These are phyloP conservation scores for Cadophora sp. DNA, from an alignment of 2,329 filamentous ascomycete species.

Conservation along the genomic window DNA sequence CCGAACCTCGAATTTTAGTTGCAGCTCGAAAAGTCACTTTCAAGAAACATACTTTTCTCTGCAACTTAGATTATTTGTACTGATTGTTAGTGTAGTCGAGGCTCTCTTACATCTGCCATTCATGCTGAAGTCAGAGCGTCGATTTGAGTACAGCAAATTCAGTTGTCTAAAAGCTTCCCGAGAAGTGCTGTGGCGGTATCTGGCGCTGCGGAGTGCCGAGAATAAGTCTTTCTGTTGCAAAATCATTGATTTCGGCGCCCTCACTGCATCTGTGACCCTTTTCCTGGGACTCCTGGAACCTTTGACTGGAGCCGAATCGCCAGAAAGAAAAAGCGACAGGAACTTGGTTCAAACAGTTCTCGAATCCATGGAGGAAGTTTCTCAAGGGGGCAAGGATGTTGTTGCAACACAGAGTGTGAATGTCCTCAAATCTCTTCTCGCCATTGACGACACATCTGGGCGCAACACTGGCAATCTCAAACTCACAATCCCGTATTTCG, in stretches of 20 bases:
- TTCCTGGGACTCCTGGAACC: slow-evolving; percentile 40
- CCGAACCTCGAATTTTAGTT: too few species aligned
- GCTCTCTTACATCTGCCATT: slow-evolving; percentile 43
- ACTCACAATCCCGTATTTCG: slow-evolving; percentile 45
- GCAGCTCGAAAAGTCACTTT: not conserved
- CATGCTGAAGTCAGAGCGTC: slow-evolving; percentile 44
- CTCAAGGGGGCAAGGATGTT: slow-evolving; percentile 31
- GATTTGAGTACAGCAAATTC: slow-evolving; percentile 45
- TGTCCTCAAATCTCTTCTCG: slow-evolving; percentile 42
- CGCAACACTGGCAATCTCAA: slow-evolving; percentile 36
- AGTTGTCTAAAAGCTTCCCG: slow-evolving; percentile 42
- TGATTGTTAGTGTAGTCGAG: slow-evolving; percentile 26
- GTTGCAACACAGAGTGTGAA: slow-evolving; percentile 41
- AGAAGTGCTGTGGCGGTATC: slow-evolving; percentile 41
- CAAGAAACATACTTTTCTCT: not conserved
- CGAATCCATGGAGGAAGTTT: slow-evolving; percentile 35
- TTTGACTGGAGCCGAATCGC: slow-evolving; percentile 25
- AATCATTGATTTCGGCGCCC: slow-evolving; percentile 43
- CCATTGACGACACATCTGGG: slow-evolving; percentile 34
- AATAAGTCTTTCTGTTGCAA: slow-evolving; percentile 41
- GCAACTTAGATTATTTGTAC: not conserved
- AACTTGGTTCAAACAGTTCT: slow-evolving; percentile 37
- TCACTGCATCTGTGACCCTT: slow-evolving; percentile 42
- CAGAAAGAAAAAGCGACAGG: slow-evolving; percentile 32
- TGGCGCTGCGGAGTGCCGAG: slow-evolving; percentile 33